Evolutionary conservation across 1,284 basidiomycete species (phyloP).

Genomic region (Singerocomus rubriflavus): DNA sequence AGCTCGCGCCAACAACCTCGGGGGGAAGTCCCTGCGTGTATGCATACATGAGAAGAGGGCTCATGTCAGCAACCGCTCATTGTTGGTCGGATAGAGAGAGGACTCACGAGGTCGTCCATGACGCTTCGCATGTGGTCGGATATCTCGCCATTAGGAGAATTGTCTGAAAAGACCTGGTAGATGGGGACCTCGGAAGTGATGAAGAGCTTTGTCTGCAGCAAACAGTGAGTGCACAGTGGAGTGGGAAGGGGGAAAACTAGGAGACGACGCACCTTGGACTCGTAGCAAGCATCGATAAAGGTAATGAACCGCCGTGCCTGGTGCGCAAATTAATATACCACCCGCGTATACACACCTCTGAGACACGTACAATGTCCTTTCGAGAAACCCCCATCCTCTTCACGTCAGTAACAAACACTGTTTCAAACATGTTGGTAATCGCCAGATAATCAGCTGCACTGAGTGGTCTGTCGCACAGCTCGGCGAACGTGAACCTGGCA

Average conservation of each 20-base stretch:
- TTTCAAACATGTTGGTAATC: slow-evolving; percentile 84
- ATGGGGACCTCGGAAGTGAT: slow-evolving; percentile 89
- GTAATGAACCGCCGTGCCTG: slow-evolving; percentile 95
- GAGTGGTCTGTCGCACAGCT: slow-evolving; percentile 87
- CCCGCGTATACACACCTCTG: not conserved
- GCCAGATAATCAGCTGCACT: slow-evolving; percentile 97
- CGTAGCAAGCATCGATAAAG: slow-evolving; percentile 95
- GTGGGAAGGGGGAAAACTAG: not conserved
- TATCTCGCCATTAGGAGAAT: slow-evolving; percentile 45
- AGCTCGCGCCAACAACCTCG: slow-evolving; percentile 73
- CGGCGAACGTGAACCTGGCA: slow-evolving; percentile 85
- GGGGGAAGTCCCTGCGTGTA: slow-evolving; percentile 65
- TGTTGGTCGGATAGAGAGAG: not conserved
- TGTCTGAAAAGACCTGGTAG: slow-evolving; percentile 82
- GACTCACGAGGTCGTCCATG: slow-evolving; percentile 83
- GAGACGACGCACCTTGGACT: slow-evolving; percentile 63
- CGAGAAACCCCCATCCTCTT: slow-evolving; percentile 85
- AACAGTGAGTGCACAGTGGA: not conserved
- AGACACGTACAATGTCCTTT: slow-evolving; percentile 72
- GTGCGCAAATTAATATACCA: not conserved
- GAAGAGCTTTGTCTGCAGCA: slow-evolving; percentile 77
- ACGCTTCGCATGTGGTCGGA: slow-evolving; percentile 83
- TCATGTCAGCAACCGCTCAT: not conserved
- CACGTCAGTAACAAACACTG: slow-evolving; percentile 86
- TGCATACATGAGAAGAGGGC: not conserved